Base-by-base conservation (phyloP, 108 stramenopile genomes). In the Discostella stelligeroides region DNA sequence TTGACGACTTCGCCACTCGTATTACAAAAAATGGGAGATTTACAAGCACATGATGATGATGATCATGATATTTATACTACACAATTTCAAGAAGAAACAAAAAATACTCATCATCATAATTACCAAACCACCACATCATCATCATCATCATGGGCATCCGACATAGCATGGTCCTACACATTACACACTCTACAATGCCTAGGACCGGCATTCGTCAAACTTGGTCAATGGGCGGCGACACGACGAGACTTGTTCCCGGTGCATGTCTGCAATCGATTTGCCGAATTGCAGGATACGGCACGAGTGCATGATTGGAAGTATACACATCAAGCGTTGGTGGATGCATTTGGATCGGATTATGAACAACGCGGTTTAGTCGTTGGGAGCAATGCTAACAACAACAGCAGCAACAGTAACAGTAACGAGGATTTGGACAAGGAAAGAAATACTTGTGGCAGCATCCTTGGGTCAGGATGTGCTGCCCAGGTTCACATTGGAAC, bases 171-270 rank as follows among this genome's bases (percentile, higher is more conserved):
- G 94, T 50, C 59, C 21, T 95, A 95, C 65, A 77, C 81, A 27
- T 64, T 92, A 4, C 55, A 77, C 25, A 63, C 88, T 6, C 60
- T 92, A 21, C 94, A 95, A 60, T 46, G 58, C 6, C 78, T 96
- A 29, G 95, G 95, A 10, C 95, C 95, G 0, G 83, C 85, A 1
- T 92, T 86, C 69, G 79, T 89, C 58, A 96, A 96, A 66, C 82
- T 96, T 39, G 88, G 82, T 50, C 95, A 96, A 75, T 96, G 95
- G 95, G 81, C 85, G 1, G 91, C 92, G 10, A 96, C 95, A 7
- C 74, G 95, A 28, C 83, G 95, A 28, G 95, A 96, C 68, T 63
- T 96, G 11, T 92, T 96, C 61, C 91, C 91, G n/a, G 65, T 81
- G 0, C 18, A 66, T 13, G 14, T 94, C 4, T 96, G 95, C 68